phyloP scores from a whole-genome alignment of 2,329 filamentous ascomycete species.

The Orbilia ellipsospora region DNA sequence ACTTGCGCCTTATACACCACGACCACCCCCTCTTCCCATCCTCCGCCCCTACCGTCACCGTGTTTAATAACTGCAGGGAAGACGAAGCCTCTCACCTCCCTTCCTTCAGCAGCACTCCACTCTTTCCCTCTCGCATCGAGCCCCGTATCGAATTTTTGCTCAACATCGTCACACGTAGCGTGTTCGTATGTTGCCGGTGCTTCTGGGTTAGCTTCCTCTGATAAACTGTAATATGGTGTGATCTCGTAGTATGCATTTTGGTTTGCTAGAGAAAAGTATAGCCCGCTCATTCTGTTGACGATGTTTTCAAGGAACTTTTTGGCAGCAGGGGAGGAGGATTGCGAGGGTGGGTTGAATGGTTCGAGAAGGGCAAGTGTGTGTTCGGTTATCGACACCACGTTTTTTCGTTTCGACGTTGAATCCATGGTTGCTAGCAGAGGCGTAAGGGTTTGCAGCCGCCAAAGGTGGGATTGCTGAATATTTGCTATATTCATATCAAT shows the following conservation, averaged over 20 bases:
- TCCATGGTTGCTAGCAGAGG: conserved; percentile 2
- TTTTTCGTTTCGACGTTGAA: not conserved
- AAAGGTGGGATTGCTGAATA: conserved; percentile 28
- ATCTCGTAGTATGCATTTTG: conserved; percentile 42
- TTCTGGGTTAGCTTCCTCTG: not conserved
- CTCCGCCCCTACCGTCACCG: conserved; percentile 41
- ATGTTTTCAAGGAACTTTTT: conserved; percentile 17
- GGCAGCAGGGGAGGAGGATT: not conserved
- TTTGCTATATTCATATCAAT: not conserved
- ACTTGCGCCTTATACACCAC: conserved; percentile 40
- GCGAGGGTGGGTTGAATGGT: conserved; percentile 2
- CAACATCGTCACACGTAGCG: conserved; percentile 35
- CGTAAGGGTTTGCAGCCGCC: conserved; percentile 36
- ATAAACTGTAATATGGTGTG: conserved; percentile 17
- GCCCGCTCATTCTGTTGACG: conserved; percentile 8
- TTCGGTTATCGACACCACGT: conserved; percentile 5
- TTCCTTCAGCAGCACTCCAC: conserved; percentile 35
- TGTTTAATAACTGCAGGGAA: conserved; percentile 40
- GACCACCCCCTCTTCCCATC: conserved; percentile 27
- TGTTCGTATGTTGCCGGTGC: conserved; percentile 25
- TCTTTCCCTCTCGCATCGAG: conserved; percentile 24
- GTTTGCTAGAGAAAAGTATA: conserved; percentile 28
- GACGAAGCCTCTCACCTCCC: conserved; percentile 27
- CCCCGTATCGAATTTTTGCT: conserved; percentile 34
- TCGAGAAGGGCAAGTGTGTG: conserved; percentile 1